Percentiles rank a stretch among this genome's conserved stretches.
Conservation (phyloP, 495 filamentous ascomycete species). For the Xylaria bambusicola region DNA sequence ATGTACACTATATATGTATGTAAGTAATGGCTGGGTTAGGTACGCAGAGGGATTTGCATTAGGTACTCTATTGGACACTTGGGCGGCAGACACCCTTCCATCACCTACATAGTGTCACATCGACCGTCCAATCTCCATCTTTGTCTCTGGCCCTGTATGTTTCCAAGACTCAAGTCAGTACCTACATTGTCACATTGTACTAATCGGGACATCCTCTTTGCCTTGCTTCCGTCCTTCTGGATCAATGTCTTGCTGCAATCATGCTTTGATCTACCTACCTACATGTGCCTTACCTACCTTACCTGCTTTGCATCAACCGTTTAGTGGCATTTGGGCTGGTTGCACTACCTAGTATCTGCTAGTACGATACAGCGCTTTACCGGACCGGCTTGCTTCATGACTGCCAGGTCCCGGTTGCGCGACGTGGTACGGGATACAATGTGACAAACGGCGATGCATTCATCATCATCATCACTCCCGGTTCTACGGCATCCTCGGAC, state of each 20-base stretch:
- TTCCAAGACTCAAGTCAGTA: slow-evolving; percentile 2
- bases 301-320: not conserved
- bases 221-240: not conserved
- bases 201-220: too few species aligned
- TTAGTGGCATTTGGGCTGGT: not conserved
- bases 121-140: too few species aligned
- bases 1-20: too few species aligned
- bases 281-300: too few species aligned
- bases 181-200: not conserved
- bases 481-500: not conserved
- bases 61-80: too few species aligned
- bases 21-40: too few species aligned
- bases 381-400: not conserved
- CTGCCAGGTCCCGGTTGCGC: not conserved
- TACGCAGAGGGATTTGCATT: too few species aligned
- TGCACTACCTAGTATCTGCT: slow-evolving; percentile 1
- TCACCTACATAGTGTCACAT: not conserved
- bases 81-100: too few species aligned
- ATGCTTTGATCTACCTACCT: not conserved
- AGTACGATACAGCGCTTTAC: not conserved
- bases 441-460: not conserved
- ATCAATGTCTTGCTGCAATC: slow-evolving; percentile 13
- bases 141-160: not conserved
- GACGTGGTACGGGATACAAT: not conserved
- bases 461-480: not conserved